A percentile compares a stretch with the other conserved stretches of the same genome.
These are phyloP conservation scores for Aristolochia californica DNA, from an alignment of 164 flowering plant species.

Conservation along the genomic window DNA sequence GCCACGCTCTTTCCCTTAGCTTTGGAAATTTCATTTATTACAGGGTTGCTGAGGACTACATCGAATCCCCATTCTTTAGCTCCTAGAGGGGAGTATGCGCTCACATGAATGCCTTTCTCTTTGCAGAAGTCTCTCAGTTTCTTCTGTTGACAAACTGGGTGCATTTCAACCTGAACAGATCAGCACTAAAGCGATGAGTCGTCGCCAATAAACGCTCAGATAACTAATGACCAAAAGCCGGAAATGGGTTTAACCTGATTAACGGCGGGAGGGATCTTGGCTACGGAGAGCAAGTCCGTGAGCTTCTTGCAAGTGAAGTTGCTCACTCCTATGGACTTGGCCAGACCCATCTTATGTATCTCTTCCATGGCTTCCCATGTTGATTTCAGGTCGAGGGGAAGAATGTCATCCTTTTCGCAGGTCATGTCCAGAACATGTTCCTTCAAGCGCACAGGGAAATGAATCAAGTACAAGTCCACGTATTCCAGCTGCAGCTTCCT, in stretches of 20 bases:
- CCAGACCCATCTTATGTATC: constrained; percentile 15
- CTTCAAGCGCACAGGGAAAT: constrained; percentile 7
- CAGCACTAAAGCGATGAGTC: background rate
- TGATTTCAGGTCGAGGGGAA: constrained; percentile 15
- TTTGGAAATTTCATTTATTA: constrained; percentile 6
- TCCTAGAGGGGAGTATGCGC: constrained; percentile 27
- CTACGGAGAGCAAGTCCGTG: constrained; percentile 11
- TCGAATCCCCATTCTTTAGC: constrained; percentile 20
- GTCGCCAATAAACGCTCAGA: too few species aligned
- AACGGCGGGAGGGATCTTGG: constrained; percentile 23
- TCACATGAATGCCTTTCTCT: constrained; percentile 17
- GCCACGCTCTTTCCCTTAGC: constrained; percentile 8
- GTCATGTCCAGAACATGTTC: constrained; percentile 1
- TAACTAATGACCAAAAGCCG: too few species aligned
- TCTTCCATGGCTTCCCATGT: constrained; percentile 27
- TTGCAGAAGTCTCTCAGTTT: constrained; percentile 21
- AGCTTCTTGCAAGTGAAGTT: constrained; percentile 23
- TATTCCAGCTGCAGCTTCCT: constrained; percentile 11
- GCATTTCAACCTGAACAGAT: constrained; percentile 23
- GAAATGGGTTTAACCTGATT: constrained; percentile 16
- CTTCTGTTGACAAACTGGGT: constrained; percentile 24
- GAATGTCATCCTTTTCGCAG: constrained; percentile 13
- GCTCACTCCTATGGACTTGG: constrained; percentile 24
- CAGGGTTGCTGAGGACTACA: background rate
- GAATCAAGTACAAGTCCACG: constrained; percentile 9